Evolutionary conservation across 108 stramenopile genomes (phyloP), one percentile per base, ranked within the genome.

Genomic region (Thalassiosira profunda): DNA sequence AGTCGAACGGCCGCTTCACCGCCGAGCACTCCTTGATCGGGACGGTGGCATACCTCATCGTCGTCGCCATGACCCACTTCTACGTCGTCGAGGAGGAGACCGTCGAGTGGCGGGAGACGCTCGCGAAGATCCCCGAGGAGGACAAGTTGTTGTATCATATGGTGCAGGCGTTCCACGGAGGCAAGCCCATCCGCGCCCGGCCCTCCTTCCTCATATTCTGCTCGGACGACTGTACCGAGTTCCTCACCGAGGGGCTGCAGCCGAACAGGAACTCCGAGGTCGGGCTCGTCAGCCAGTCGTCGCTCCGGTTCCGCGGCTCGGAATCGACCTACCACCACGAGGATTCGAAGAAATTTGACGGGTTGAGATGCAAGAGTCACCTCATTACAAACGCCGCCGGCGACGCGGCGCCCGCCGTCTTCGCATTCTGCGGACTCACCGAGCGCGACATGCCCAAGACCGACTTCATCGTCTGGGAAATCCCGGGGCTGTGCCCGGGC

Each of bases 401-500:
- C 12, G 56, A 57, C 40, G 18, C 20, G 18, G 33, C 56, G 11
- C 29, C 56, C 6, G 29, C 56, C 23, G 37, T 36, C 33, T 31
- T 29, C 35, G n/a, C 34, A 21, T 14, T 57, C 14, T 14, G 37
- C 12, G 56, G 56, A 23, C 7, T 57, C 20, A 34, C 56, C 14
- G 56, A 57, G 6, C 14, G 30, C 12, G 56, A 57, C 11, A 31
- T 57, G 33, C 56, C 56, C 24, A 28, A 57, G 4, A 18, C 21
- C 23, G 33, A 57, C 18, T 57, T 34, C 30, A 57, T 57, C 40
- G 35, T 31, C 12, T 57, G 18, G 33, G 30, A 36, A 36, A 36
- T 57, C 10, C 37, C 37, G 15, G 56, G 56, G n/a, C 33, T 57
- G 17, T 57, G 56, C n/a, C 23, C 40, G 23, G 56, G 56, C 24